Conservation (phyloP, 192 early-diverging fungal genomes). For the Coemansia sp. region DNA sequence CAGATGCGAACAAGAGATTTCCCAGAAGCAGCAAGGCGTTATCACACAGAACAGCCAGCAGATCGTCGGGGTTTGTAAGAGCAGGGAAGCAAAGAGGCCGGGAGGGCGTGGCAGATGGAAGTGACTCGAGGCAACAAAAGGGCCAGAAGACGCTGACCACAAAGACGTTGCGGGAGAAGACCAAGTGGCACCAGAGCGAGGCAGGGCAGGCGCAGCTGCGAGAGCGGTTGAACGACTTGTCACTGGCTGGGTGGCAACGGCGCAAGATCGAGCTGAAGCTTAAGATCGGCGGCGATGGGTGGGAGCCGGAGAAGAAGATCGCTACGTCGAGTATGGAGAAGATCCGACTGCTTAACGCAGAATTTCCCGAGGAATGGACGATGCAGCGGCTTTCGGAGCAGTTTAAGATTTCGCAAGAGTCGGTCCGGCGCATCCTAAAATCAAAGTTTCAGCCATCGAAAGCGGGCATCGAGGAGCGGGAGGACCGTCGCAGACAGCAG, state of each 20-base stretch:
- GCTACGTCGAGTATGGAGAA: conserved; percentile 52
- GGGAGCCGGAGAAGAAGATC: conserved; percentile 43
- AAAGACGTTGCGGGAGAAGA: conserved; percentile 15
- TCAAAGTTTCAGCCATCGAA: conserved; percentile 44
- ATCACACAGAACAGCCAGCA: background rate
- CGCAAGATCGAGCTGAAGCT: conserved; percentile 53
- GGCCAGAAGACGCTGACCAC: conserved; percentile 22
- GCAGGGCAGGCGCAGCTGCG: conserved; percentile 14
- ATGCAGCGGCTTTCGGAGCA: conserved; percentile 48
- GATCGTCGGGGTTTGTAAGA: conserved; percentile 20
- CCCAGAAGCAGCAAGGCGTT: background rate
- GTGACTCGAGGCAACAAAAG: background rate
- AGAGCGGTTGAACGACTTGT: conserved; percentile 21
- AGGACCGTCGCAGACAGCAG: conserved; percentile 40
- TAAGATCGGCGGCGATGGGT: conserved; percentile 27
- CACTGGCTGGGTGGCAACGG: conserved; percentile 42
- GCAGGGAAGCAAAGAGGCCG: background rate
- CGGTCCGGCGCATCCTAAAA: conserved; percentile 57
- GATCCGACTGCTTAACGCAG: conserved; percentile 38
- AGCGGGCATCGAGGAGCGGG: conserved; percentile 36
- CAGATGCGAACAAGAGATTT: background rate
- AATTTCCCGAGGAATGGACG: conserved; percentile 55
- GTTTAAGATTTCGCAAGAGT: conserved; percentile 58
- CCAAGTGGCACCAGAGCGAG: conserved; percentile 22
- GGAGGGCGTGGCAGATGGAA: background rate